These are phyloP conservation scores for Botrytis elliptica DNA, from an alignment of 2,329 filamentous ascomycete species.

Conservation along the genomic window DNA sequence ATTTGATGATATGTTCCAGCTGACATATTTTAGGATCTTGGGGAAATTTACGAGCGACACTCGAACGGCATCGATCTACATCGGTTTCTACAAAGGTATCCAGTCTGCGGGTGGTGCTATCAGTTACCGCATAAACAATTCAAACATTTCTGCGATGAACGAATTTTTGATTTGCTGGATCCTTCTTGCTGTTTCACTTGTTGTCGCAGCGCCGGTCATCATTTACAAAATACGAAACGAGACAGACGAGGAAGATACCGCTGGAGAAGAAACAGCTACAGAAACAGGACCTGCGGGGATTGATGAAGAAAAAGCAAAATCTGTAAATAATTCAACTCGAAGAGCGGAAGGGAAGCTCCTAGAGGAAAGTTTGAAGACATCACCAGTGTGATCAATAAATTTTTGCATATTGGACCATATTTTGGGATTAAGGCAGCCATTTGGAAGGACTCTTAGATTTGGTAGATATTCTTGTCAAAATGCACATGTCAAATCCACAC, in stretches of 20 bases:
- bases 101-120: constrained; percentile 81
- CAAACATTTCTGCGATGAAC: constrained; percentile 61
- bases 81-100: constrained; percentile 83
- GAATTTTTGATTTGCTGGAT: constrained; percentile 76
- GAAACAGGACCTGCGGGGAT: neutral
- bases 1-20: constrained; percentile 9
- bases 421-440: neutral
- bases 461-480: constrained; percentile 15
- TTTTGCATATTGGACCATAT: constrained; percentile 1
- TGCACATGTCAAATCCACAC: constrained; percentile 21
- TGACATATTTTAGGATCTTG: constrained; percentile 64
- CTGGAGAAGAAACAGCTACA: neutral
- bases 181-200: constrained; percentile 65
- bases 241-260: neutral
- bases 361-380: neutral
- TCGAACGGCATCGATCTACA: constrained; percentile 84
- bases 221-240: constrained; percentile 59
- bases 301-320: neutral
- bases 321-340: neutral
- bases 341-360: neutral
- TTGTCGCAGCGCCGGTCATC: constrained; percentile 76
- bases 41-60: constrained; percentile 85
- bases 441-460: neutral
- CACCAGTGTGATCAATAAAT: neutral
- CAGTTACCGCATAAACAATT: constrained; percentile 65